Base-by-base conservation (phyloP, 2,329 filamentous ascomycete genomes). In the Hypocreales sp. region DNA sequence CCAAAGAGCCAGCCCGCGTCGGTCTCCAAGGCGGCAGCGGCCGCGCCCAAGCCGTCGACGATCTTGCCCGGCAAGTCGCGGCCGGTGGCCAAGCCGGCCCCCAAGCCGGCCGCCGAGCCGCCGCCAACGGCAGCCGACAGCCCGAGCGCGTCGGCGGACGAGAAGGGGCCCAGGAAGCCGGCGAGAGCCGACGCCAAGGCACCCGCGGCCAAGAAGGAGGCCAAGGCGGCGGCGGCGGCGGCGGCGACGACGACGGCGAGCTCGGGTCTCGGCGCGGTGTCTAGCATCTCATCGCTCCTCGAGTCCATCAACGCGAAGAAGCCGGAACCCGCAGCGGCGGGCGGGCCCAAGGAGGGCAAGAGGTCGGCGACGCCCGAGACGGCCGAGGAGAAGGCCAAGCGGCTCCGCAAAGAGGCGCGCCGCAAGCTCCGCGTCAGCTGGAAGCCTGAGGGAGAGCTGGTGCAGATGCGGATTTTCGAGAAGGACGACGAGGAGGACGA, bases 401-500 rank as follows among this genome's bases (percentile, higher is more conserved):
- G 80, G 8, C 55, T 82, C 5, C 70, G 78, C 20, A 84, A 82
- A 41, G 78, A 84, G 45, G 64, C 70, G 32, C 67, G 79, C 26
- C 66, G 77, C 20, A 71, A 77, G 35, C 56, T 84, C 14, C 66
- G 73, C 9, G 80, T 87, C 5, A 65, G 56, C 6, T 87, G 79
- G 63, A 79, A 75, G 43, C 63, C 71, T 1, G 78, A 77, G 26
- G 56, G 65, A 12, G 66, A 72, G 17, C 60, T 87, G 17, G 73
- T 73, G 2, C 59, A 79, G 38, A 58, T 82, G 29, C 67, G 69
- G 35, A 56, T 74, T 26, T 84, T 86, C 51, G 70, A 72, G 29
- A 79, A 81, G 40, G 75, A 82, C 34, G 72, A 70, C 2, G 64
- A 67, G 2, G 79, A 84, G 44, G 76, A 82, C 38, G 62, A 73